A percentile compares a stretch with the other conserved stretches of the same genome.
These are phyloP conservation scores for Iberis amara DNA, from an alignment of 441 rosid genomes.

Conservation along the genomic window DNA sequence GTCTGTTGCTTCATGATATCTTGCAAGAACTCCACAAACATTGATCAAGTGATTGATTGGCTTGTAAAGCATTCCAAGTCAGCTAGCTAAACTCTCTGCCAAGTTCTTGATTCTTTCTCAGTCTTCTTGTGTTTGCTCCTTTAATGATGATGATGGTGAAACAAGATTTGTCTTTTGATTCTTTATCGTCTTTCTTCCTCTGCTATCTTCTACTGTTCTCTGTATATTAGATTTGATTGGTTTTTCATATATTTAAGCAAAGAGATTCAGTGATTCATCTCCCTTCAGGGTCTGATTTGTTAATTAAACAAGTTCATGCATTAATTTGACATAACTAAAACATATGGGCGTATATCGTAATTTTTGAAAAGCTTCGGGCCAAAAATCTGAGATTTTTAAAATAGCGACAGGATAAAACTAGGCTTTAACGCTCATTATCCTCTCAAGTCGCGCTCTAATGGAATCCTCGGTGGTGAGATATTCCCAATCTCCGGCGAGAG, in stretches of 20 bases:
- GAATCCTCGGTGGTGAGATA: constrained; percentile 38
- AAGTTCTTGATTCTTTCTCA: constrained; percentile 20
- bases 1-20: constrained; percentile 73
- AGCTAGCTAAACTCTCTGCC: constrained; percentile 32
- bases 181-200: constrained; percentile 1
- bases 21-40: constrained; percentile 70
- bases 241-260: constrained; percentile 4
- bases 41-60: constrained; percentile 66
- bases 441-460: constrained; percentile 28
- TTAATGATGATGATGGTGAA: constrained; percentile 22
- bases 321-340: background rate
- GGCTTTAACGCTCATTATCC: background rate
- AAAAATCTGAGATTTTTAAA: background rate
- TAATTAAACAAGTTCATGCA: constrained; percentile 14
- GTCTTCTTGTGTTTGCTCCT: constrained; percentile 27
- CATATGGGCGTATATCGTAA: background rate
- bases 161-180: constrained; percentile 15
- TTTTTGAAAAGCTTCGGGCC: background rate
- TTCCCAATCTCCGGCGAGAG: constrained; percentile 30
- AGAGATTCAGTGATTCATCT: background rate
- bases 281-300: background rate
- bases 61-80: constrained; percentile 67
- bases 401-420: constrained; percentile 11
- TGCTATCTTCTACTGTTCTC: constrained; percentile 18
- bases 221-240: constrained; percentile 38